phyloP scores from a whole-genome alignment of 805 yeast genomes.

The Candida sithepensis region DNA sequence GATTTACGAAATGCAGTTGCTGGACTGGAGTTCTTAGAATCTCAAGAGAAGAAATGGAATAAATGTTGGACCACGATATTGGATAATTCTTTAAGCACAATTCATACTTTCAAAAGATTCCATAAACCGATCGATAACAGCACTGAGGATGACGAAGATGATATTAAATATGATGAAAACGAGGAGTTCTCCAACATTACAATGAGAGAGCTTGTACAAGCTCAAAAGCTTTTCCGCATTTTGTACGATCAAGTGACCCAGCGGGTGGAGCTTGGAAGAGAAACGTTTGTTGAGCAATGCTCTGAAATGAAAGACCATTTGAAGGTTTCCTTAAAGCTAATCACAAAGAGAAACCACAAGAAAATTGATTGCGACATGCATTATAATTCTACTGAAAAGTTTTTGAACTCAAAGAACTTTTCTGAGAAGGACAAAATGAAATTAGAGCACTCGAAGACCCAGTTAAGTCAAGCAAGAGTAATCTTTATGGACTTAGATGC shows the following conservation, averaged over 20 bases:
- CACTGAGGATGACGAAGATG: slow-evolving; percentile 12
- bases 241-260: slow-evolving; percentile 22
- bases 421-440: slow-evolving; percentile 37
- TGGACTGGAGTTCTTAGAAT: slow-evolving; percentile 40
- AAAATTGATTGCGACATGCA: slow-evolving; percentile 39
- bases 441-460: slow-evolving; percentile 30
- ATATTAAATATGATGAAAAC: slow-evolving; percentile 17
- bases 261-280: slow-evolving; percentile 22
- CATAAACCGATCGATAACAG: slow-evolving; percentile 32
- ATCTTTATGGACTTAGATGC: slow-evolving; percentile 36
- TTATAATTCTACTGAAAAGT: slow-evolving; percentile 35
- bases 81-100: slow-evolving; percentile 31
- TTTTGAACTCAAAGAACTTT: slow-evolving; percentile 31
- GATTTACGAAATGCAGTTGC: slow-evolving; percentile 39
- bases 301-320: slow-evolving; percentile 38
- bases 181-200: slow-evolving; percentile 30
- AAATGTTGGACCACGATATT: slow-evolving; percentile 28
- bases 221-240: slow-evolving; percentile 22
- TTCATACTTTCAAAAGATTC: slow-evolving; percentile 31
- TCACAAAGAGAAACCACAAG: slow-evolving; percentile 43
- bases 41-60: slow-evolving; percentile 28
- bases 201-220: slow-evolving; percentile 28
- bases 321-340: slow-evolving; percentile 35
- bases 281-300: slow-evolving; percentile 32
- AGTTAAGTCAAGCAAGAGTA: slow-evolving; percentile 29